These are phyloP conservation scores for Phytophthora nicotianae DNA, from an alignment of 352 stramenopile genomes.

Conservation along the genomic window DNA sequence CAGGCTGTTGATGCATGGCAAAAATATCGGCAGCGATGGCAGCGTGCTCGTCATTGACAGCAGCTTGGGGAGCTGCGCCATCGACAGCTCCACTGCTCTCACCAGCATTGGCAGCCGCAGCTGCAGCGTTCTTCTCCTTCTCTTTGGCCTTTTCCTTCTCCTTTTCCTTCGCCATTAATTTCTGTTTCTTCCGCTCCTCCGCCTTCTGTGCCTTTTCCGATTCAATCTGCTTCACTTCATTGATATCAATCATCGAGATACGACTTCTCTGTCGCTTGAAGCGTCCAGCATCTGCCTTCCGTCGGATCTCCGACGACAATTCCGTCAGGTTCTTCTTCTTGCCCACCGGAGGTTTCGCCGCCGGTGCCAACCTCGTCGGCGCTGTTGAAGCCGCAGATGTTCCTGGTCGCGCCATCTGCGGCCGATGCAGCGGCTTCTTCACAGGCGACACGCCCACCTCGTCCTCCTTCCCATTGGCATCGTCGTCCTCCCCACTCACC, in stretches of 20 bases:
- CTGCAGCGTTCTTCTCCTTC: conserved; percentile 30
- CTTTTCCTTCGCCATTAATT: conserved; percentile 45
- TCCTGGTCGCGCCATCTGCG: conserved; percentile 46
- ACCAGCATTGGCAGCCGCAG: conserved; percentile 1
- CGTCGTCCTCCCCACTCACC: conserved; percentile 53
- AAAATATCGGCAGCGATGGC: conserved; percentile 45
- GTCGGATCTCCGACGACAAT: conserved; percentile 81
- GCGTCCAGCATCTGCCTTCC: conserved; percentile 77
- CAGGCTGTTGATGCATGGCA: conserved; percentile 44
- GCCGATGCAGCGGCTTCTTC: conserved; percentile 54
- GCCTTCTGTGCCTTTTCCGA: conserved; percentile 85
- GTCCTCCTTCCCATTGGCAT: conserved; percentile 35
- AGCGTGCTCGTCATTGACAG: conserved; percentile 39
- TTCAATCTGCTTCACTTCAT: conserved; percentile 90
- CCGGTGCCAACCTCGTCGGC: conserved; percentile 34
- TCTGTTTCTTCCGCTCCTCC: conserved; percentile 83
- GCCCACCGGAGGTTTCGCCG: conserved; percentile 41
- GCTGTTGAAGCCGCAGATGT: conserved; percentile 22
- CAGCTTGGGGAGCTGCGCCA: conserved; percentile 7
- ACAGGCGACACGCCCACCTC: conserved; percentile 28
- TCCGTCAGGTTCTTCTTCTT: conserved; percentile 73
- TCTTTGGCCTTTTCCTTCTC: conserved; percentile 47
- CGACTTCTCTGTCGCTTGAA: conserved; percentile 86
- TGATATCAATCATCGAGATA: conserved; percentile 90
- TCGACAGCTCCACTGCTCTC: conserved; percentile 27